phyloP scores from a whole-genome alignment of 75 land plant genomes.

The Picea sitchensis region DNA sequence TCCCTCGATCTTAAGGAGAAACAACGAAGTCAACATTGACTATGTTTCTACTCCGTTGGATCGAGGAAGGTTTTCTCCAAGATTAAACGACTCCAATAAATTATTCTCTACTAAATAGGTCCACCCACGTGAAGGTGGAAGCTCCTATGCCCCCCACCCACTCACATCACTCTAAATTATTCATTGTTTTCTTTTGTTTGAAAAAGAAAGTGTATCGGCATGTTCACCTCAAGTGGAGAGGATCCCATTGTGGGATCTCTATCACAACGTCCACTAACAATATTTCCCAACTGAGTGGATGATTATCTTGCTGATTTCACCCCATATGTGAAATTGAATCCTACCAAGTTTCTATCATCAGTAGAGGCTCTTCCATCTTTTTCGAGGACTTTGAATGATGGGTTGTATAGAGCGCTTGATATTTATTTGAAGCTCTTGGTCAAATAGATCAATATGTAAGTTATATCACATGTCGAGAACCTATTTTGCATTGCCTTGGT shows the following conservation, averaged over 20 bases:
- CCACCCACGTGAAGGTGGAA: no score
- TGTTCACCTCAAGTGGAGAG: conserved; percentile 33
- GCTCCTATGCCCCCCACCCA: no score
- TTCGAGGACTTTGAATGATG: conserved; percentile 74
- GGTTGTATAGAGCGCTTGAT: conserved; percentile 79
- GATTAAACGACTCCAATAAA: no score
- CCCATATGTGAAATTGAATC: conserved; percentile 75
- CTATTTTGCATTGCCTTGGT: no score
- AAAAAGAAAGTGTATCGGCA: conserved; percentile 9
- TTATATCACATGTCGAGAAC: no score
- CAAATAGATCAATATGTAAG: no score
- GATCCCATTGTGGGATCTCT: conserved; percentile 31
- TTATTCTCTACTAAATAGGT: no score
- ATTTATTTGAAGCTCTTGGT: conserved; percentile 56
- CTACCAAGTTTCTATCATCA: conserved; percentile 47
- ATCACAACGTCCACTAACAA: conserved; percentile 33
- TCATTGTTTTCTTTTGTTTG: conserved; percentile 47
- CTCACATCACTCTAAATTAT: conserved; percentile 17
- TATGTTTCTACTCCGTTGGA: no score
- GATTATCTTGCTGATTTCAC: conserved; percentile 80
- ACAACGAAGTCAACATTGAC: no score
- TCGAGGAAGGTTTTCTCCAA: no score
- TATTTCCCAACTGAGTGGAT: conserved; percentile 66
- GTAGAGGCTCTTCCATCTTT: conserved; percentile 68
- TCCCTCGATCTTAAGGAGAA: no score